These are phyloP conservation scores for Colletotrichum sp. DNA, from an alignment of 2,329 filamentous ascomycete genomes.

Conservation along the genomic window DNA sequence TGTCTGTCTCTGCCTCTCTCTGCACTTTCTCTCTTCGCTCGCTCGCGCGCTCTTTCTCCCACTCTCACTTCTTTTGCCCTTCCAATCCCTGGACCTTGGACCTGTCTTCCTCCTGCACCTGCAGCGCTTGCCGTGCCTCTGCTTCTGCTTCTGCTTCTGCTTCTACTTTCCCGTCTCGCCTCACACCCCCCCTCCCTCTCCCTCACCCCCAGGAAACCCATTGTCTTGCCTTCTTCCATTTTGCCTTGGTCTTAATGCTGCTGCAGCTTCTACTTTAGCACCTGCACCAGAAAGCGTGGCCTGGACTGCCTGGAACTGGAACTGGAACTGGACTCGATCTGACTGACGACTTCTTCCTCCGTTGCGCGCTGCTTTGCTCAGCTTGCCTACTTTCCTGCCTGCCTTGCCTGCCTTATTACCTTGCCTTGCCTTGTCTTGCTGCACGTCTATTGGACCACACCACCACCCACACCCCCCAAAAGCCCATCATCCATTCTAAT, in stretches of 20 bases:
- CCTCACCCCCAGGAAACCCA: not conserved
- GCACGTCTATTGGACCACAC: not conserved
- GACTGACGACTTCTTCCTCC: not conserved
- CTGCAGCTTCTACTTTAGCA: not conserved
- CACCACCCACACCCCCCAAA: not conserved
- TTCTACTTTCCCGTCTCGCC: not conserved
- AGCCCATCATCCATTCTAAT: not conserved
- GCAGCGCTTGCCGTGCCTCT: not conserved
- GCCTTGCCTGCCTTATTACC: not conserved
- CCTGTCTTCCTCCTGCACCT: not conserved
- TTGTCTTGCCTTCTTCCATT: not conserved
- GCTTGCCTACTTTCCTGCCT: not conserved
- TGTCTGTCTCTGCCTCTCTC: slow-evolving; percentile 19
- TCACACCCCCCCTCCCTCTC: not conserved
- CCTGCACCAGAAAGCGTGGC: not conserved
- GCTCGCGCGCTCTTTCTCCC: not conserved
- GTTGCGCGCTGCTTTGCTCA: not conserved
- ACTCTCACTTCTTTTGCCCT: not conserved
- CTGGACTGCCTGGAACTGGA: not conserved
- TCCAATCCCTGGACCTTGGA: not conserved
- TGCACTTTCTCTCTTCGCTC: not conserved
- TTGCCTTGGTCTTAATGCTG: not conserved
- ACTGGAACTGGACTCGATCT: not conserved
- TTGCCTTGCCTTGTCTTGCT: not conserved
- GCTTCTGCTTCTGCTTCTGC: not conserved